Base-by-base conservation (phyloP, 176 grass and related monocot species). In the Triticum urartu region DNA sequence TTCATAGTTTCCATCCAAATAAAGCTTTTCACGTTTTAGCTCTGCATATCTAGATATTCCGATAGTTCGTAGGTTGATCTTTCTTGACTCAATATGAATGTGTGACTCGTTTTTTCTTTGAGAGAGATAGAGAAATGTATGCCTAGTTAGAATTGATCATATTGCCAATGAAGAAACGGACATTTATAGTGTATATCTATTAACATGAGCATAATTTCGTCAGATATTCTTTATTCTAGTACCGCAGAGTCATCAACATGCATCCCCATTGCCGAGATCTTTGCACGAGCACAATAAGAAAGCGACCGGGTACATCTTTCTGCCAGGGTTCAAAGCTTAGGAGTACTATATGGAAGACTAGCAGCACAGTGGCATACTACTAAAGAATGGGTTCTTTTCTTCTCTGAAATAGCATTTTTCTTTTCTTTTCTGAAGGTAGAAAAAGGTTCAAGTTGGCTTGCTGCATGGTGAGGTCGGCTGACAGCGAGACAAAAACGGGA, bases 401-500 rank as follows among this genome's bases (percentile, higher is more conserved):
- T 50, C 50, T 73, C 50, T 50, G 24, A 59, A 59, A 21, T 3
- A 59, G 2, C 54, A 56, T 8, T 58, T 58, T 8, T 21, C 9
- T 47, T 47, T 47, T 47, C 35, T 21, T 39, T 4, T 47, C 62
- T 35, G 24, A 72, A 84, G 30, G 30, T 28, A 62, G 28, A 30
- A 30, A 30, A 30, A 30, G 12, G 22, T 64, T 9, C 20, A 64
- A 81, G 40, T 81, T 67, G 52, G 64, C 43, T 40, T 18, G 43
- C 25, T 58, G 33, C n/a, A 76, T 33, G 18, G 67, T 82, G 86
- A 65, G 72, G 45, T 87, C 68, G 38, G 18, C 42, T 9, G 18
- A 62, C 33, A 43, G 22, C 13, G 18, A 76, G 21, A 13, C 5
- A 66, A 73, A 17, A 64, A 45, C 11, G 15, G 42, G n/a, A 79